phyloP scores from a whole-genome alignment of 306 rosid genomes.

The Cucumis melo region DNA sequence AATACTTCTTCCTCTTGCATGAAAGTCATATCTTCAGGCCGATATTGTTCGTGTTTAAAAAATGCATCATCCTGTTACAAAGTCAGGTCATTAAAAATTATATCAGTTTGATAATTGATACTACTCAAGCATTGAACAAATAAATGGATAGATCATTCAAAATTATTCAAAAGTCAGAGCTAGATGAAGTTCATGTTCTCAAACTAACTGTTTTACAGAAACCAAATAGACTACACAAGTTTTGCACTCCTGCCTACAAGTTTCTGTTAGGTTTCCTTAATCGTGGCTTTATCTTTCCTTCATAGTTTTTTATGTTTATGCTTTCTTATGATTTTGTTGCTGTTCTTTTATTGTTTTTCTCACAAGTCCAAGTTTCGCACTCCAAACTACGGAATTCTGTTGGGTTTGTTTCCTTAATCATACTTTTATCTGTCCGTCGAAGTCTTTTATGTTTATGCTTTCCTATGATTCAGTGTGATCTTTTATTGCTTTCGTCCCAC shows the following conservation, averaged over 20 bases:
- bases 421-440: too few species aligned
- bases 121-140: background rate
- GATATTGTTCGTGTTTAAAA: conserved; percentile 28
- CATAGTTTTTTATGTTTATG: too few species aligned
- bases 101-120: background rate
- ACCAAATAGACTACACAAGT: background rate
- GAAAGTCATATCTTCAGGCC: conserved; percentile 77
- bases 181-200: background rate
- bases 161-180: background rate
- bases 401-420: too few species aligned
- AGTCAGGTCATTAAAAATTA: background rate
- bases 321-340: too few species aligned
- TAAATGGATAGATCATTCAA: background rate
- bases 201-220: background rate
- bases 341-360: too few species aligned
- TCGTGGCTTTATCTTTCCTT: too few species aligned
- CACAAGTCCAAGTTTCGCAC: background rate
- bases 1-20: conserved; percentile 75
- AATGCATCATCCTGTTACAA: conserved; percentile 35
- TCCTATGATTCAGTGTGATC: too few species aligned
- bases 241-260: background rate
- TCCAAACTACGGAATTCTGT: background rate
- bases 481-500: too few species aligned
- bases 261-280: too few species aligned
- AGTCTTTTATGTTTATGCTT: too few species aligned